Evolutionary conservation across 2,329 filamentous ascomycete species (phyloP), one percentile per base, ranked within the genome.

Genomic region (Trichoderma polysporum): DNA sequence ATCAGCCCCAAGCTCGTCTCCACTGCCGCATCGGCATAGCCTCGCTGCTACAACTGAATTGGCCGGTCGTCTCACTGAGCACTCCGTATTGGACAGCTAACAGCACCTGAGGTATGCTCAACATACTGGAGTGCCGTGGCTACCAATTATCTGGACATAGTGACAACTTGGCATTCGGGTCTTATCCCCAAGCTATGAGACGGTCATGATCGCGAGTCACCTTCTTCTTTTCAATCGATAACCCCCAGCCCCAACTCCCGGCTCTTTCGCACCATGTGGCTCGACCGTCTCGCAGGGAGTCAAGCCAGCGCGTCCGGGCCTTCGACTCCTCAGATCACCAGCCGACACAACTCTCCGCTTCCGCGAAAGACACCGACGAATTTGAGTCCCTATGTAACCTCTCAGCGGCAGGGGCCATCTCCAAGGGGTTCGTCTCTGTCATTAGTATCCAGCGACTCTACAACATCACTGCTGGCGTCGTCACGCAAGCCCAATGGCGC

Each of bases 401-500:
- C 88, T 13, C 87, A 89, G 72, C 86, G 92, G 67, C 86, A 91
- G 25, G 88, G 87, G 15, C 79, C 90, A 47, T 88, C 85, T 56
- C 88, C 92, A 25, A 86, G 91, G 69, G 89, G 88, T 6, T 97
- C 94, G 0, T 91, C 91, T 2, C 81, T 94, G 7, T 95, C 93
- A 1, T 82, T 94, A n/a, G 83, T 87, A 12, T 88, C 91, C 6
- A 92, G 87, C 78, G 90, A 92, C 64, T 97, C 94, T 3, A 90
- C 87, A 4, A 84, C 88, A 0, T 97, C 92, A 47, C 83, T 97
- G 27, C 85, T 92, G 25, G 82, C 86, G n/a, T 84, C 85, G 4
- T 83, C 86, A 33, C 86, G 88, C 68, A 83, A 86, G 67, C 81
- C 86, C 63, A 91, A 93, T 83, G 91, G 90, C 61, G 89, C 88